phyloP scores from a whole-genome alignment of 1,284 basidiomycete species.

The Blastosporella zonata region DNA sequence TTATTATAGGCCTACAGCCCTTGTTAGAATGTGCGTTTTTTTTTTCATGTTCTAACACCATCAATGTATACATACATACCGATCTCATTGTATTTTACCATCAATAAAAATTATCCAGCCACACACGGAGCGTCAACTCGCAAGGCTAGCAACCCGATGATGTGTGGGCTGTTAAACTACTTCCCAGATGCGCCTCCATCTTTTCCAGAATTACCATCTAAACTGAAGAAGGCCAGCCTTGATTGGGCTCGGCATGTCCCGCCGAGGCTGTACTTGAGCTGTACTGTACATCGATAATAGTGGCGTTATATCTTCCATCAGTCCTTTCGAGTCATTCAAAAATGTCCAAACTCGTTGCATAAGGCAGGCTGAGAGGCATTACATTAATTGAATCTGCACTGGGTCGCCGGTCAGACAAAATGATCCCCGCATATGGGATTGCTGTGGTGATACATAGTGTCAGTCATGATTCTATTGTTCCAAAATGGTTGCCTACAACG shows the following conservation, averaged over 20 bases:
- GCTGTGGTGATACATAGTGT: neutral
- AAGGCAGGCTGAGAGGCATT: neutral
- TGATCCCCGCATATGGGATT: neutral
- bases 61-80: neutral
- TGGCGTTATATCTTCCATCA: neutral
- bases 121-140: neutral
- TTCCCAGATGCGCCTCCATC: neutral
- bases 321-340: neutral
- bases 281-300: neutral
- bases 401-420: neutral
- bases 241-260: neutral
- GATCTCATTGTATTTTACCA: conserved; percentile 6
- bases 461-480: neutral
- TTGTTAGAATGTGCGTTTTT: neutral
- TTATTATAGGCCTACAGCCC: neutral
- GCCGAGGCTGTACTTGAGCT: neutral
- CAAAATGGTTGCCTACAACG: too few relatives aligned
- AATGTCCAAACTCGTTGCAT: neutral
- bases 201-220: neutral
- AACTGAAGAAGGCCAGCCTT: too few relatives aligned
- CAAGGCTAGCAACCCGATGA: neutral
- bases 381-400: neutral
- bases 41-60: neutral
- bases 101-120: neutral
- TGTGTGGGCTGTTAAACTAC: neutral